phyloP scores from a whole-genome alignment of 2,329 filamentous ascomycete species.

The Talaromyces marneffei region DNA sequence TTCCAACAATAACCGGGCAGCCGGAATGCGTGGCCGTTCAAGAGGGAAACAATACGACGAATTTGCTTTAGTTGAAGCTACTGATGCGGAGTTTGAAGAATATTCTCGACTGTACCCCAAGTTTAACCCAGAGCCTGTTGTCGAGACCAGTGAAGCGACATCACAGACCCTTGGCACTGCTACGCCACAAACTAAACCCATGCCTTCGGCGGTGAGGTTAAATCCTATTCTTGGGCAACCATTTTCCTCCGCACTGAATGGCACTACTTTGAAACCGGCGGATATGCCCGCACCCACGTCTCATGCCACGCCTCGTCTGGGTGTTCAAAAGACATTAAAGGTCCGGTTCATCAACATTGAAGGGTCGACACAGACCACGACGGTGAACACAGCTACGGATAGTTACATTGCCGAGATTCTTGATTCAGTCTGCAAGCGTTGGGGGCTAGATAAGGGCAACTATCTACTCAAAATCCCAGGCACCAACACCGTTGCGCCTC shows the following conservation, averaged over 20 bases:
- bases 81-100: constrained; percentile 49
- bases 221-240: constrained; percentile 44
- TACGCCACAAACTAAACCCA: constrained; percentile 22
- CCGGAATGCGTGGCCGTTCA: constrained; percentile 47
- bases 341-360: constrained; percentile 58
- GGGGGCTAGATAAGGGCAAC: constrained; percentile 59
- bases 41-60: constrained; percentile 62
- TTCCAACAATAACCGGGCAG: constrained; percentile 60
- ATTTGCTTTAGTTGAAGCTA: constrained; percentile 59
- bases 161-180: constrained; percentile 19
- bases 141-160: constrained; percentile 25
- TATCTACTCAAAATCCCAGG: constrained; percentile 59
- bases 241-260: constrained; percentile 42
- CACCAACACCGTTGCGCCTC: constrained; percentile 57
- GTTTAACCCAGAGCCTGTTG: constrained; percentile 35
- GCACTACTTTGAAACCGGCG: constrained; percentile 41
- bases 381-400: constrained; percentile 56
- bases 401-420: constrained; percentile 64
- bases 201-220: constrained; percentile 19
- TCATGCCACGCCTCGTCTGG: constrained; percentile 51
- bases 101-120: constrained; percentile 54
- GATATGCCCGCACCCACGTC: constrained; percentile 40
- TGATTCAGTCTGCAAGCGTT: constrained; percentile 56
- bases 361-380: constrained; percentile 49
- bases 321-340: constrained; percentile 52